Evolutionary conservation across 1,284 basidiomycete genomes (phyloP).

Genomic region (Ganoderma multipileum): DNA sequence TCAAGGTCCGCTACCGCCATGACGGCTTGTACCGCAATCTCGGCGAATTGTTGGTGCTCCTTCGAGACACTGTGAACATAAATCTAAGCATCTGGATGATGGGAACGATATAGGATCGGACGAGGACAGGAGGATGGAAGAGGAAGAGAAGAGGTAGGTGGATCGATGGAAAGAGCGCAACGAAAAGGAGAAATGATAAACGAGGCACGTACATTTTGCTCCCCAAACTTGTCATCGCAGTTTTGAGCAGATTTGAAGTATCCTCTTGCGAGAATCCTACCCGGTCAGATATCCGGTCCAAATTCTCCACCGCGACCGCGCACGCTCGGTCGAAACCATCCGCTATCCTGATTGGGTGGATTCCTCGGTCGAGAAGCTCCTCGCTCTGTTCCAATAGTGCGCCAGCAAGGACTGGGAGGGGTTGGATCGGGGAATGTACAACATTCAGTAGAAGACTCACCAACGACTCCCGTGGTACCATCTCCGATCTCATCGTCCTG

Average conservation of each 20-base stretch:
- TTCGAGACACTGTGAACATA: conserved; percentile 85
- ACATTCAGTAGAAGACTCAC: conserved; percentile 56
- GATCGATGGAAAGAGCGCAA: neutral
- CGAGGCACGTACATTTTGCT: conserved; percentile 86
- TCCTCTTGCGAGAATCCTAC: conserved; percentile 87
- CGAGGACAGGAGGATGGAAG: conserved; percentile 4
- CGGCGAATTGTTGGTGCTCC: conserved; percentile 93
- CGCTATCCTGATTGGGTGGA: conserved; percentile 98
- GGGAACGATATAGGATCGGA: neutral
- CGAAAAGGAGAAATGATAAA: neutral
- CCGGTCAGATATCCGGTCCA: conserved; percentile 93
- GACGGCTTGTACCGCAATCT: conserved; percentile 98
- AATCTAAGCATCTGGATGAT: conserved; percentile 13
- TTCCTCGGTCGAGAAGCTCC: conserved; percentile 93
- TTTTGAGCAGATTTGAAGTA: conserved; percentile 90
- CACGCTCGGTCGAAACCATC: conserved; percentile 98
- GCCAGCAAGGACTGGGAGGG: conserved; percentile 87
- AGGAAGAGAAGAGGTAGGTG: neutral
- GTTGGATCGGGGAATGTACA: neutral
- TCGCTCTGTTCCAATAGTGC: conserved; percentile 93
- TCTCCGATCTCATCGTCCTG: conserved; percentile 99
- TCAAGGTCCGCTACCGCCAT: conserved; percentile 95
- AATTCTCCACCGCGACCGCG: conserved; percentile 85
- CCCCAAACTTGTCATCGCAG: conserved; percentile 95
- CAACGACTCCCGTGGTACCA: conserved; percentile 98